Evolutionary conservation across 2,329 filamentous ascomycete genomes (phyloP), one percentile per base, ranked within the genome.

Genomic region (Fusarium sulawesiense): DNA sequence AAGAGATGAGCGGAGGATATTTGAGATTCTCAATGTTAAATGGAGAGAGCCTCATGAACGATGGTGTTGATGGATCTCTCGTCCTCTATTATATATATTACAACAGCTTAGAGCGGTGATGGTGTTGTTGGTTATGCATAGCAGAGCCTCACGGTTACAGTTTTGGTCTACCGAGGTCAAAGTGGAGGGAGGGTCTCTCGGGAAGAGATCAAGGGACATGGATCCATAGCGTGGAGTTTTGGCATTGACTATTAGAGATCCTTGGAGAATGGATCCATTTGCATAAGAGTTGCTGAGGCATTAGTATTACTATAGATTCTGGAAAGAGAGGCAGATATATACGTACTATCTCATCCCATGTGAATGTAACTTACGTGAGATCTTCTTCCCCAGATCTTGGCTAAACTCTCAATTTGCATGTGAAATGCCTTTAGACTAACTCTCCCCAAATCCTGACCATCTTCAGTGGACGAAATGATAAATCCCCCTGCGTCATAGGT

Each of bases 41-140:
- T 98, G 93, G 92, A 87, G 93, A 73, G 88, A 91, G 74, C 92
- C 93, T 11, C 85, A 89, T 76, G 88, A 96, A 78, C 84, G 93
- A 61, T 92, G 92, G 82, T 94, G 92, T 77, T 93, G 78, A 85
- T 37, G 10, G 18, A 37, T n/a, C 11, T n/a, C 10, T 37, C 18
- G 12, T n/a, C 12, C 10, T 6, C 18, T 7, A 37, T 37, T n/a
- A 37, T 37, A 37, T 37, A 37, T 37, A 37, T 37, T 11, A 37
- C 34, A 11, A 7, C 9, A n/a, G 23, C 18, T 47, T n/a, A 8
- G 13, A 18, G 10, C 10, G 32, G 23, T 51, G 23, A 11, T 44
- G 49, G 30, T 21, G 11, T 20, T 44, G 32, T 16, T 40, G 25
- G 40, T 23, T 13, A 55, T 25, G 30, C 18, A 41, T 32, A 27